Percentiles rank a stretch among this genome's conserved stretches.
phyloP scores from a whole-genome alignment of 345 rosid species.

The Moricandia arvensis region DNA sequence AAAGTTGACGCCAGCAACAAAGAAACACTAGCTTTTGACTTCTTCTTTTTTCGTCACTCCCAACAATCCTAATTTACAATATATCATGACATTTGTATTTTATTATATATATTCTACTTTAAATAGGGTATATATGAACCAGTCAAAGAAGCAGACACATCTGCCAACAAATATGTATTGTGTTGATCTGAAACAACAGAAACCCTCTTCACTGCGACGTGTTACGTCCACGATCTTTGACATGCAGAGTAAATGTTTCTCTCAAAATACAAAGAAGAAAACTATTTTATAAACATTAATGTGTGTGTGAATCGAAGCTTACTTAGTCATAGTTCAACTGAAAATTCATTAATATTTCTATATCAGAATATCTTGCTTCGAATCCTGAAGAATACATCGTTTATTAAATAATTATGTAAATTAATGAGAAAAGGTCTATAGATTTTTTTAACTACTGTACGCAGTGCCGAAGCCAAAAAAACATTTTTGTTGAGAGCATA shows the following conservation, averaged over 20 bases:
- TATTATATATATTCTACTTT: not conserved
- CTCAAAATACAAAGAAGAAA: not conserved
- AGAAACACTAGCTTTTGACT: slow-evolving; percentile 10
- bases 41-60: not conserved
- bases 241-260: not conserved
- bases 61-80: not conserved
- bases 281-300: not conserved
- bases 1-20: slow-evolving; percentile 14
- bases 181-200: slow-evolving; percentile 21
- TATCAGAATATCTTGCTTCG: no score
- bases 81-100: slow-evolving; percentile 1
- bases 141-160: slow-evolving; percentile 28
- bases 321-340: no score
- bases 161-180: slow-evolving; percentile 14
- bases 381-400: no score
- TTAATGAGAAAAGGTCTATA: no score
- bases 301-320: no score
- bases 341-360: no score
- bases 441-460: no score
- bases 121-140: not conserved
- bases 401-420: no score
- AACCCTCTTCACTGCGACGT: slow-evolving; percentile 12
- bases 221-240: not conserved
- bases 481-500: no score
- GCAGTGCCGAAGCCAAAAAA: no score